phyloP scores from a whole-genome alignment of 371 early-diverging fungal species.

The Cokeromyces recurvatus region DNA sequence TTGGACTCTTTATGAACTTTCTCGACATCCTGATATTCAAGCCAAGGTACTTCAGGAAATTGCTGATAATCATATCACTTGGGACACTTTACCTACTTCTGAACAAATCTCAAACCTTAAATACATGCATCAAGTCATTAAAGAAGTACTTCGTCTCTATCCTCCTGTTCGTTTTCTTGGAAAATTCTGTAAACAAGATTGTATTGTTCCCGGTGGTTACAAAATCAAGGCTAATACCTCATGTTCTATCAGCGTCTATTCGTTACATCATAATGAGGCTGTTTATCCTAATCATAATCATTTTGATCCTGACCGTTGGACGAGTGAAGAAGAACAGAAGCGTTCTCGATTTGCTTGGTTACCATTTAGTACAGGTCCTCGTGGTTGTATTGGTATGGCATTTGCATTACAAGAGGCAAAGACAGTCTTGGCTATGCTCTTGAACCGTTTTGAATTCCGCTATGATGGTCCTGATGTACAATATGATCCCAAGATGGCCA shows the following conservation, averaged over 20 bases:
- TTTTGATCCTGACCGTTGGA: slow-evolving; percentile 55
- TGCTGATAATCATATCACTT: slow-evolving; percentile 38
- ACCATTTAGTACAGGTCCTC: slow-evolving; percentile 49
- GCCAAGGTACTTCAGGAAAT: slow-evolving; percentile 49
- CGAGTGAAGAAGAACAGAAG: slow-evolving; percentile 50
- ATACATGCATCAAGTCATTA: slow-evolving; percentile 41
- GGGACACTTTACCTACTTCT: slow-evolving; percentile 30
- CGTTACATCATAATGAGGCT: slow-evolving; percentile 42
- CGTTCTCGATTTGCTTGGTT: slow-evolving; percentile 51
- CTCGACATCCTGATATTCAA: slow-evolving; percentile 40
- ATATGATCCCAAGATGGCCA: slow-evolving; percentile 30
- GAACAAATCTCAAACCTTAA: slow-evolving; percentile 44
- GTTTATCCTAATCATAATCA: slow-evolving; percentile 43
- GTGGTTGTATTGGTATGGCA: slow-evolving; percentile 46
- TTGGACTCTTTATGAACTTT: slow-evolving; percentile 43
- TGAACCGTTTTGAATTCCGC: slow-evolving; percentile 35
- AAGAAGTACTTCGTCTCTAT: slow-evolving; percentile 51
- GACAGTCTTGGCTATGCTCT: slow-evolving; percentile 46
- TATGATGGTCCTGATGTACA: slow-evolving; percentile 35
- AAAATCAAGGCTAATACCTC: slow-evolving; percentile 18
- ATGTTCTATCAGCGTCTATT: slow-evolving; percentile 22
- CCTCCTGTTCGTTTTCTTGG: slow-evolving; percentile 42
- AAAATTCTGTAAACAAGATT: slow-evolving; percentile 50
- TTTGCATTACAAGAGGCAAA: slow-evolving; percentile 60
- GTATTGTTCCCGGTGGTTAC: slow-evolving; percentile 45